Conservation (phyloP, 2,329 filamentous ascomycete species). For the Zasmidium cellare region DNA sequence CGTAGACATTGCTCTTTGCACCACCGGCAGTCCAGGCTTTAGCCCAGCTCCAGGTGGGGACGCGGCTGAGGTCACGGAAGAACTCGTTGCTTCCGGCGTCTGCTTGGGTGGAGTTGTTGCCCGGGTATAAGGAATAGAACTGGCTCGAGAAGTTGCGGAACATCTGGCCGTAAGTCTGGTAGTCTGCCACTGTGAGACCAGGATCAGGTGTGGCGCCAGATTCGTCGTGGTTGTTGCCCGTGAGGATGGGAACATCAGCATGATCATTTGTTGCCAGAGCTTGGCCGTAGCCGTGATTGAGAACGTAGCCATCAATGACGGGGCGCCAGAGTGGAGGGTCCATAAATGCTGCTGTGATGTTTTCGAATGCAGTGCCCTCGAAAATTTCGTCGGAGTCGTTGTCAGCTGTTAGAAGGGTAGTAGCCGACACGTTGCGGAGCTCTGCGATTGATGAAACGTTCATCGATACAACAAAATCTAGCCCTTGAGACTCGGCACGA, state of each 20-base stretch:
- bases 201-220: slow-evolving; percentile 1
- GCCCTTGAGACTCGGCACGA: neutral
- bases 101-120: slow-evolving; percentile 53
- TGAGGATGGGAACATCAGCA: slow-evolving; percentile 3
- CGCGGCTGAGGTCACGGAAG: slow-evolving; percentile 38
- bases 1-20: slow-evolving; percentile 51
- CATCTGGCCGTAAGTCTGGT: neutral
- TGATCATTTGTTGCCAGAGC: neutral
- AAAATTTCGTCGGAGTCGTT: neutral
- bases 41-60: slow-evolving; percentile 3
- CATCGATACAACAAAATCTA: neutral
- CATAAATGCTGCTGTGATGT: slow-evolving; percentile 6
- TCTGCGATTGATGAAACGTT: slow-evolving; percentile 5
- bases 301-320: slow-evolving; percentile 5
- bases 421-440: slow-evolving; percentile 3
- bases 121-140: slow-evolving; percentile 8
- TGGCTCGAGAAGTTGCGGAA: neutral
- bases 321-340: slow-evolving; percentile 6
- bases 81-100: slow-evolving; percentile 49
- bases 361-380: slow-evolving; percentile 1
- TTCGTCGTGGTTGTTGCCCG: slow-evolving; percentile 7
- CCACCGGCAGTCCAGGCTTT: slow-evolving; percentile 2
- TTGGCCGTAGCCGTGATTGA: slow-evolving; percentile 2
- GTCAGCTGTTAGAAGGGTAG: slow-evolving; percentile 1
- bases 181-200: neutral